phyloP scores from a whole-genome alignment of 2,329 filamentous ascomycete genomes.

The Colletotrichum liaoningense region DNA sequence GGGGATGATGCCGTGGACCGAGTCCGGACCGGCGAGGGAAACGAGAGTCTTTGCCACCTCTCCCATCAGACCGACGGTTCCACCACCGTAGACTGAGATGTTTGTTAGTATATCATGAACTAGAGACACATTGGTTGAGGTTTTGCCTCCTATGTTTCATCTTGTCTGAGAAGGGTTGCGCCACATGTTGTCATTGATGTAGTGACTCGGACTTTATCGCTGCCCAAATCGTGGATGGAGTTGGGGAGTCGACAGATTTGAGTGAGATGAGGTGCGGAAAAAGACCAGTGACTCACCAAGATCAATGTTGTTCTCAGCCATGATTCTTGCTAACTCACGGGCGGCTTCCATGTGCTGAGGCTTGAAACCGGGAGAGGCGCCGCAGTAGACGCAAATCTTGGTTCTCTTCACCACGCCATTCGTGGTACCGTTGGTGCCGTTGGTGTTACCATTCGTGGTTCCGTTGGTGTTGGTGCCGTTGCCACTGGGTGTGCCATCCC shows the following conservation, averaged over 20 bases:
- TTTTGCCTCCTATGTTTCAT: neutral
- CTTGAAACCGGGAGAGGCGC: conserved; percentile 78
- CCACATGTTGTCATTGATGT: neutral
- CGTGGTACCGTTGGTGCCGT: conserved; percentile 40
- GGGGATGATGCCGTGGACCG: conserved; percentile 95
- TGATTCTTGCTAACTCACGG: conserved; percentile 75
- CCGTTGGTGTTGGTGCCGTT: conserved; percentile 39
- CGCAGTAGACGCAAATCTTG: conserved; percentile 95
- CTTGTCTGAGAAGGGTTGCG: neutral
- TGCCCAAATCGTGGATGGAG: neutral
- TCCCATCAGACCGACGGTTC: conserved; percentile 95
- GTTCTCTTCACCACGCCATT: conserved; percentile 55
- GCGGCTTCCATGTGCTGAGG: conserved; percentile 84
- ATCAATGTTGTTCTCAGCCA: conserved; percentile 81
- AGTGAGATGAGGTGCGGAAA: neutral
- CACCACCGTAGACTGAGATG: conserved; percentile 85
- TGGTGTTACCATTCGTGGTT: conserved; percentile 38
- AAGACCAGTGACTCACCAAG: conserved; percentile 64
- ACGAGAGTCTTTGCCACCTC: conserved; percentile 90
- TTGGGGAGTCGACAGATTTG: neutral
- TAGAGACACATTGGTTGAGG: neutral
- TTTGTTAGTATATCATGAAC: conserved; percentile 18
- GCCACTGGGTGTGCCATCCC: conserved; percentile 43
- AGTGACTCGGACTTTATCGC: neutral
- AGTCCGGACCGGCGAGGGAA: conserved; percentile 79